Conservation (phyloP, 1,284 basidiomycete species). For the Cerioporus squamosus region DNA sequence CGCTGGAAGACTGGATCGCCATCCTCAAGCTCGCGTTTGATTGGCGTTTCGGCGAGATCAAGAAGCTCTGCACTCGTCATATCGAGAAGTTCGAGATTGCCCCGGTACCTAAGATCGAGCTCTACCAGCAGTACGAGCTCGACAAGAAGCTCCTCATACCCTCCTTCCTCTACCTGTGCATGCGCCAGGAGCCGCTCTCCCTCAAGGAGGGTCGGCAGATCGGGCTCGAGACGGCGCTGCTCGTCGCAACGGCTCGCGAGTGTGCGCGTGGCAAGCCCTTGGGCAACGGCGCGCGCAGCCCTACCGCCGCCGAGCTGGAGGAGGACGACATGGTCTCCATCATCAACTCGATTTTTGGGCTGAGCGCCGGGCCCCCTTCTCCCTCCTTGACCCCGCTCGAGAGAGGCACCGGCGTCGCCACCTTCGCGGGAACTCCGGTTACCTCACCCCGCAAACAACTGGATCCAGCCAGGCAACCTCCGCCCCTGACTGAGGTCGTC, state of each 20-base stretch:
- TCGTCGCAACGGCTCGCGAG: constrained; percentile 63
- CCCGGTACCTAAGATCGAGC: constrained; percentile 62
- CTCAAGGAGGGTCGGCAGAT: constrained; percentile 59
- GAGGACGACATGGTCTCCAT: constrained; percentile 40
- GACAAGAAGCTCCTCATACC: constrained; percentile 57
- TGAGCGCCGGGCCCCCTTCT: constrained; percentile 31
- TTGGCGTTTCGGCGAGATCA: constrained; percentile 66
- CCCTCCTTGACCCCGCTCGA: constrained; percentile 34
- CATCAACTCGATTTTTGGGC: constrained; percentile 37
- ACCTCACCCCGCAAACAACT: constrained; percentile 14
- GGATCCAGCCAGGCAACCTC: constrained; percentile 3
- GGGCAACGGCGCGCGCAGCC: constrained; percentile 41
- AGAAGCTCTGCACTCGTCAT: constrained; percentile 60
- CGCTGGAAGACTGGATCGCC: constrained; percentile 56
- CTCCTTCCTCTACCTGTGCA: constrained; percentile 58
- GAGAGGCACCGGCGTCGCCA: constrained; percentile 22
- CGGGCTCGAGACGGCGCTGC: constrained; percentile 61
- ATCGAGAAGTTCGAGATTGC: constrained; percentile 62
- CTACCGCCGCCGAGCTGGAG: constrained; percentile 42
- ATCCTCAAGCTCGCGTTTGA: constrained; percentile 61
- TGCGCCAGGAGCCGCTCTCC: constrained; percentile 57
- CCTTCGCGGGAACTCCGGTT: constrained; percentile 20
- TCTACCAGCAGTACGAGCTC: constrained; percentile 57
- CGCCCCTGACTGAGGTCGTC: constrained; percentile 9
- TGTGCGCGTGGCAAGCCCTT: constrained; percentile 46